Evolutionary conservation across 768 basidiomycete species (phyloP).

Genomic region (Tulasnella sp.): DNA sequence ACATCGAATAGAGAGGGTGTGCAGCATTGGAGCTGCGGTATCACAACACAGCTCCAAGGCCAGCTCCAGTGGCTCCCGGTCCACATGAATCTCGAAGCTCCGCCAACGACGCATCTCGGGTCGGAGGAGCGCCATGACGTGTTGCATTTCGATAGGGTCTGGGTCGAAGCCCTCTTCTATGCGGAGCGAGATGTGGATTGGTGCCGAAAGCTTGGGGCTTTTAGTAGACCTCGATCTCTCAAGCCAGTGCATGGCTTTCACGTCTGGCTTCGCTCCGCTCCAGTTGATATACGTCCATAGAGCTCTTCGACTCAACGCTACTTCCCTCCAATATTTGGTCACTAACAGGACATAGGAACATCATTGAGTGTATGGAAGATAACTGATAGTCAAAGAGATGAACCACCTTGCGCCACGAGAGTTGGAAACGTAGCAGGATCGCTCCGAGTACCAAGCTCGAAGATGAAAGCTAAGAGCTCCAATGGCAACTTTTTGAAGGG

Average conservation of each 20-base stretch:
- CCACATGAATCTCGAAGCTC: not conserved
- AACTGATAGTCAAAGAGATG: not conserved
- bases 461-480: conserved; percentile 9
- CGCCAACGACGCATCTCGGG: conserved; percentile 3
- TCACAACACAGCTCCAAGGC: not conserved
- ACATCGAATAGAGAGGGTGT: not conserved
- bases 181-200: conserved; percentile 5
- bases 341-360: not conserved
- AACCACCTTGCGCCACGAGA: conserved; percentile 9
- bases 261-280: not conserved
- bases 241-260: not conserved
- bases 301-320: not conserved
- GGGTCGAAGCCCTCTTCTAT: conserved; percentile 10
- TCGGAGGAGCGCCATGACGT: not conserved
- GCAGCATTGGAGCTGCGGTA: not conserved
- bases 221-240: not conserved
- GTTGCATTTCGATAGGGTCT: not conserved
- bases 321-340: not conserved
- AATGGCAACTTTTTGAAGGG: not conserved
- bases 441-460: not conserved
- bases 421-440: conserved; percentile 10
- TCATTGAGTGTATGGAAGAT: not conserved
- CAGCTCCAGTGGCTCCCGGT: not conserved
- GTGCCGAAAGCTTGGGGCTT: not conserved
- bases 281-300: conserved; percentile 10